A percentile compares a stretch with the other conserved stretches of the same genome.
phyloP scores from a whole-genome alignment of 768 basidiomycete species.

The Cantharellus cinnabarinus region DNA sequence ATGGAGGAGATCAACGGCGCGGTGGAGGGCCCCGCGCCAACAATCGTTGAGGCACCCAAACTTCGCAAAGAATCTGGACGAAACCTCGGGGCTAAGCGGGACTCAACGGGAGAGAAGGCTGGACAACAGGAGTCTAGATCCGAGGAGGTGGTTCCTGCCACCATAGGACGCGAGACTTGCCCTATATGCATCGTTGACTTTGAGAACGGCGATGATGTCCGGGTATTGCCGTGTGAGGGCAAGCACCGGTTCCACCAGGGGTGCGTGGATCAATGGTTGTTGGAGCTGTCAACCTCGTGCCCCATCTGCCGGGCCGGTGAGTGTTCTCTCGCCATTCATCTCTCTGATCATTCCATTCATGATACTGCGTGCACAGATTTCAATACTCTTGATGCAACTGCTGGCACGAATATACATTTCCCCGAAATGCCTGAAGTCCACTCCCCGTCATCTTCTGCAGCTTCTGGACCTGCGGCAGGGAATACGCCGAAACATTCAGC shows the following conservation, averaged over 20 bases:
- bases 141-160: conserved; percentile 21
- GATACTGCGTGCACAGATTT: no score
- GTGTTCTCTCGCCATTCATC: conserved; percentile 8
- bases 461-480: no score
- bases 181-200: conserved; percentile 93
- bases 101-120: conserved; percentile 1
- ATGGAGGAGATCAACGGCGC: background rate
- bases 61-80: no score
- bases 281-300: conserved; percentile 77
- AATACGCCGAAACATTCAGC: no score
- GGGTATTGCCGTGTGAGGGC: conserved; percentile 78
- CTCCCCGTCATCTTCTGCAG: no score
- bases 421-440: no score
- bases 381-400: no score
- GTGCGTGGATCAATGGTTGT: conserved; percentile 86
- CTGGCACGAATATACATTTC: background rate
- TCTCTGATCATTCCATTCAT: no score
- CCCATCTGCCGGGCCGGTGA: conserved; percentile 81
- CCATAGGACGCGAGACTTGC: conserved; percentile 69
- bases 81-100: background rate
- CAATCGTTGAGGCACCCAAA: background rate
- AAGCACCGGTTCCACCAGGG: conserved; percentile 76
- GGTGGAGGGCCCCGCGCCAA: background rate
- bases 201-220: conserved; percentile 79
- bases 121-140: conserved; percentile 19